Evolutionary conservation across 495 filamentous ascomycete species (phyloP), one percentile per base, ranked within the genome.

Genomic region (Tuber calosporum): DNA sequence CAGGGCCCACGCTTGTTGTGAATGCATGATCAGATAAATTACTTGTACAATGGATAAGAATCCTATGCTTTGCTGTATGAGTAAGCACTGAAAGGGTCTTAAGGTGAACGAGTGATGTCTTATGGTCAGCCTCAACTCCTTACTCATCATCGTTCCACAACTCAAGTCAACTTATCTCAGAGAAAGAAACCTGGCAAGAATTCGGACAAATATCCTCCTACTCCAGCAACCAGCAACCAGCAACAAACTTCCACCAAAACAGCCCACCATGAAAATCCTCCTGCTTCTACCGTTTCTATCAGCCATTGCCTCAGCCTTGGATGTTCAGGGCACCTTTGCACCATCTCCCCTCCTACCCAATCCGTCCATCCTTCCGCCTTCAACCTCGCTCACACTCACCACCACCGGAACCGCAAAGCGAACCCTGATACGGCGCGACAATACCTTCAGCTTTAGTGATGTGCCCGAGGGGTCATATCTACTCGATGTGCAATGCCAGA

Each of bases 401-500:
- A 86, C 88, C 42, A 83, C 86, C 40, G 83, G 83, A 69, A 74
- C 76, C 69, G 41, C 77, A 67, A 80, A 86, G 74, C 82, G 83
- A 36, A 89, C 91, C 0, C 89, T 89, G 0, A 82, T 97, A 11
- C 87, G 89, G 30, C 83, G 86, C 69, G 80, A 86, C 72, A 90
- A 90, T 73, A 88, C 86, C 34, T 92, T 98, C 81, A 83, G 86
- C 72, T 97, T 97, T 84, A 84, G 80, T 42, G 89, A 93, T 79
- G 83, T 93, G 42, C 83, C 83, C 6, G 71, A 85, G 7, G 91
- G 89, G 2, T 90, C 87, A 53, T 99, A 97, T 80, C 86, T 97
- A 4, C 87, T 92, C 30, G 91, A 94, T 77, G 85, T 97, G n/a
- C 85, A 90, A 81, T 89, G 89, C 77, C 81, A 84, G 2, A 92